phyloP scores from a whole-genome alignment of 495 filamentous ascomycete species.

The Astrothelium macrocarpum region DNA sequence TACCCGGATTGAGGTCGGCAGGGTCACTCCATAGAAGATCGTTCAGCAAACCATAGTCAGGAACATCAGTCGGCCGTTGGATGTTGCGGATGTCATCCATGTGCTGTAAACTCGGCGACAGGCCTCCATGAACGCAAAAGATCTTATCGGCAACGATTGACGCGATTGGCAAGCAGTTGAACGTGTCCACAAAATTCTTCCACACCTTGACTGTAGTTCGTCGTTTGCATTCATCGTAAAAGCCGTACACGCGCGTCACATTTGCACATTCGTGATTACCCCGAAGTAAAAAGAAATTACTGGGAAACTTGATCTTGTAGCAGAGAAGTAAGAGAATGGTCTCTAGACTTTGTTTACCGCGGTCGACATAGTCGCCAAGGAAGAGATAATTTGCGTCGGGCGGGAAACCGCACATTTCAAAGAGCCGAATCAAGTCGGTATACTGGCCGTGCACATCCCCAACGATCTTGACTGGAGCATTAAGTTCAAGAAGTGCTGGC shows the following conservation, averaged over 20 bases:
- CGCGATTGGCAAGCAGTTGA: conserved; percentile 93
- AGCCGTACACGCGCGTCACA: conserved; percentile 95
- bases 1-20: conserved; percentile 73
- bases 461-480: conserved; percentile 97
- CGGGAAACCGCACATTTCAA: conserved; percentile 98
- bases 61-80: conserved; percentile 90
- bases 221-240: conserved; percentile 98
- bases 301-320: conserved; percentile 97
- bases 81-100: conserved; percentile 99
- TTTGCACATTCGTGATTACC: conserved; percentile 99
- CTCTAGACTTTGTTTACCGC: conserved; percentile 94
- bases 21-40: conserved; percentile 97
- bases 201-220: conserved; percentile 97
- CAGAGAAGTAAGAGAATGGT: conserved; percentile 92
- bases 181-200: conserved; percentile 98
- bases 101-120: conserved; percentile 84
- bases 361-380: conserved; percentile 94
- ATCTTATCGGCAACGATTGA: conserved; percentile 97
- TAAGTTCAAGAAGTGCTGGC: conserved; percentile 82
- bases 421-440: conserved; percentile 92
- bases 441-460: conserved; percentile 98
- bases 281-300: conserved; percentile 96
- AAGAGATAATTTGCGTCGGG: conserved; percentile 92
- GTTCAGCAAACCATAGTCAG: conserved; percentile 92
- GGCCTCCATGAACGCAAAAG: conserved; percentile 94